phyloP scores from a whole-genome alignment of 495 filamentous ascomycete genomes.

The Parachaetomium inaequale region DNA sequence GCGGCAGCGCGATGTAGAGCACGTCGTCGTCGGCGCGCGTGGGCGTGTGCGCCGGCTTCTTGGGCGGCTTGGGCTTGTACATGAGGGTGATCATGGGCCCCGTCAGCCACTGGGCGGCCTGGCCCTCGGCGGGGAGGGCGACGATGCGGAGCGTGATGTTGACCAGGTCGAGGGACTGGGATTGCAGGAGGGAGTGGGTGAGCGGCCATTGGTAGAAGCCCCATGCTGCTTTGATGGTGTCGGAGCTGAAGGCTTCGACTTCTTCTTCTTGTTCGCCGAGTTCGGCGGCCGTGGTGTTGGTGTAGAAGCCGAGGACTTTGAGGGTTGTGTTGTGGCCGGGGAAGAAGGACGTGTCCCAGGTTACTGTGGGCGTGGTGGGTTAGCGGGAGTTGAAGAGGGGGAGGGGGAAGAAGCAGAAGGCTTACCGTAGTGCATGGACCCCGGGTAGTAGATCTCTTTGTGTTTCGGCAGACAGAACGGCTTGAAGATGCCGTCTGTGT shows the following conservation, averaged over 20 bases:
- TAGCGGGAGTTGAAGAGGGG: not conserved
- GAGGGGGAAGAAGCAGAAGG: not conserved
- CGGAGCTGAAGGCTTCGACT: constrained; percentile 37
- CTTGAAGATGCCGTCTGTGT: constrained; percentile 34
- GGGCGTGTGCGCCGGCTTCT: constrained; percentile 18
- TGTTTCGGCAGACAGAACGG: constrained; percentile 42
- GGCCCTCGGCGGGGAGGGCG: constrained; percentile 22
- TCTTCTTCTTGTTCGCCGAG: not conserved
- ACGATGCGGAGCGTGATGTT: constrained; percentile 44
- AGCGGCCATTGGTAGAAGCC: constrained; percentile 45
- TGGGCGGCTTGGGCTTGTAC: constrained; percentile 17
- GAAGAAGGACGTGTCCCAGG: constrained; percentile 46
- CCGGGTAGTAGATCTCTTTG: constrained; percentile 32
- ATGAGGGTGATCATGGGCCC: constrained; percentile 36
- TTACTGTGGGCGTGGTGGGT: constrained; percentile 31
- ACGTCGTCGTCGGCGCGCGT: constrained; percentile 25
- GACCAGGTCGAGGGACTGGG: constrained; percentile 25
- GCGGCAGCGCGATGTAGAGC: constrained; percentile 42
- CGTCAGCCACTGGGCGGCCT: constrained; percentile 19
- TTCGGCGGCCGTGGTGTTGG: not conserved
- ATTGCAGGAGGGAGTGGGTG: constrained; percentile 27
- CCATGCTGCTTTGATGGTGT: constrained; percentile 31
- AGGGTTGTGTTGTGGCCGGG: constrained; percentile 30
- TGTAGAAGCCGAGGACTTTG: constrained; percentile 38
- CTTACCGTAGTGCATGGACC: constrained; percentile 40